Conservation (phyloP, 176 grass and related monocot genomes). For the Carex pumila region DNA sequence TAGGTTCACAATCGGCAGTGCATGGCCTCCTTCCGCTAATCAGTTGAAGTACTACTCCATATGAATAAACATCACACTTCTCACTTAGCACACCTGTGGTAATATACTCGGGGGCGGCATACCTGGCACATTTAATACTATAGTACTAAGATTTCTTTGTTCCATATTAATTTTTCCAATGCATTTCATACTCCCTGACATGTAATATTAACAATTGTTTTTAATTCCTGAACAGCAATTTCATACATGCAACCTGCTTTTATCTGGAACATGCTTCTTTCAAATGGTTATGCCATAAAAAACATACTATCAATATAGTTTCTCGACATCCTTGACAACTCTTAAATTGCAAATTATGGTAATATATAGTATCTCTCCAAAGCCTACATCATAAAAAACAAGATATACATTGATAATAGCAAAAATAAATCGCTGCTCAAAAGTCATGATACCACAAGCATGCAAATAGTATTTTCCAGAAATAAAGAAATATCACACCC, state of each 20-base stretch:
- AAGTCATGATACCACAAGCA: background rate
- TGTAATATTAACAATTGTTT: background rate
- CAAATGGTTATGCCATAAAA: background rate
- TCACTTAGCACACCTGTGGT: background rate
- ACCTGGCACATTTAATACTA: background rate
- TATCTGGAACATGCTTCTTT: background rate
- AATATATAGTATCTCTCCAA: background rate
- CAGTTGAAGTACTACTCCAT: slow-evolving; percentile 5
- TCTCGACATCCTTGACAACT: background rate
- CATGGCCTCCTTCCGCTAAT: background rate
- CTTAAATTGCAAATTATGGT: background rate
- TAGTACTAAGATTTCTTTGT: background rate
- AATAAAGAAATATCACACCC: slow-evolving; percentile 30
- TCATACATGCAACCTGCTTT: background rate
- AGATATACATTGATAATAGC: background rate
- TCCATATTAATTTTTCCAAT: background rate
- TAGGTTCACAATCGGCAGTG: background rate
- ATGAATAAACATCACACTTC: slow-evolving; percentile 14
- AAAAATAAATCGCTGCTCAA: background rate
- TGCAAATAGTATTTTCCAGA: background rate
- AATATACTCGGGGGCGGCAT: background rate
- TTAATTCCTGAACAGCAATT: background rate
- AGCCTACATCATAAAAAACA: background rate
- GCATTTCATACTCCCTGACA: background rate
- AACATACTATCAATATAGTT: background rate